Conservation (phyloP, 1,284 basidiomycete species). For the Rugosomyces carneus region DNA sequence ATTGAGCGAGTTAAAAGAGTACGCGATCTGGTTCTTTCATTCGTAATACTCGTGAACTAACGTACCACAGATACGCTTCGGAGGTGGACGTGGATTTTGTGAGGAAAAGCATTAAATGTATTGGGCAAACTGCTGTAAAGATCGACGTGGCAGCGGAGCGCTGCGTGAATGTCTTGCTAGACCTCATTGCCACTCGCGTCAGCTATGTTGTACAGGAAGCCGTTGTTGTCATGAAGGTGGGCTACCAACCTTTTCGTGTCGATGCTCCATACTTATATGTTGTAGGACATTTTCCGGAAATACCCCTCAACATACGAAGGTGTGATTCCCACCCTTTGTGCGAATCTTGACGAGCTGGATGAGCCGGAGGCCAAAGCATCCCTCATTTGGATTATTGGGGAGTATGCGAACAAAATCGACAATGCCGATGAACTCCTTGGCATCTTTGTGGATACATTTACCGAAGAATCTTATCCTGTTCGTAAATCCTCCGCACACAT, state of each 20-base stretch:
- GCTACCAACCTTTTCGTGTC: slow-evolving; percentile 8
- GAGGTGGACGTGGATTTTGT: slow-evolving; percentile 99
- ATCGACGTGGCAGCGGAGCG: slow-evolving; percentile 90
- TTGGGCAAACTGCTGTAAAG: slow-evolving; percentile 95
- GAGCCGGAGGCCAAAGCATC: slow-evolving; percentile 98
- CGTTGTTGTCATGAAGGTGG: slow-evolving; percentile 95
- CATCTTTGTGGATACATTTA: slow-evolving; percentile 89
- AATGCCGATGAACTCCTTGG: slow-evolving; percentile 91
- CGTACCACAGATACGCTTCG: slow-evolving; percentile 72
- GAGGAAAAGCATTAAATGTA: slow-evolving; percentile 88
- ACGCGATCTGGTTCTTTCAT: slow-evolving; percentile 20
- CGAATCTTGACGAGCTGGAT: slow-evolving; percentile 93
- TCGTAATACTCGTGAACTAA: background rate
- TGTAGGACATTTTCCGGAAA: slow-evolving; percentile 92
- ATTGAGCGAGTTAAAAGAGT: slow-evolving; percentile 94
- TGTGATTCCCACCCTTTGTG: slow-evolving; percentile 91
- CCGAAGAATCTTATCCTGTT: slow-evolving; percentile 89
- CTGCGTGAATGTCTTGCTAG: slow-evolving; percentile 90
- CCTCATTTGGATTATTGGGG: slow-evolving; percentile 98
- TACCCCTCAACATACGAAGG: slow-evolving; percentile 98
- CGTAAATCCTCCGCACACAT: slow-evolving; percentile 19
- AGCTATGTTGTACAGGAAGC: slow-evolving; percentile 98
- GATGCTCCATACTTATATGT: background rate
- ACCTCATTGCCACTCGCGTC: slow-evolving; percentile 88
- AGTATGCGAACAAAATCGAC: slow-evolving; percentile 95